Base-by-base conservation (phyloP, 106 monocot genomes). In the Dendrobium officinale region DNA sequence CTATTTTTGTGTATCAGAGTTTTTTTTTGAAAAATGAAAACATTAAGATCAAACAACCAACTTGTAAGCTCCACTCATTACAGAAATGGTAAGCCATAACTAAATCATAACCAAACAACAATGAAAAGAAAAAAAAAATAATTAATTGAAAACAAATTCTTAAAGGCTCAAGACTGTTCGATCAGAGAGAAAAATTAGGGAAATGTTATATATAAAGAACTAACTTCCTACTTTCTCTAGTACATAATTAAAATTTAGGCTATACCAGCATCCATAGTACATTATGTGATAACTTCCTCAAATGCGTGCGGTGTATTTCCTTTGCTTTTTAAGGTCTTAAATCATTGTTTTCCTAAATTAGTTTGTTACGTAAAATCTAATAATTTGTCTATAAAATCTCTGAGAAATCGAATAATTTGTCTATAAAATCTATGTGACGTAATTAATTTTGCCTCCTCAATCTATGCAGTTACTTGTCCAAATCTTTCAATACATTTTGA, bases 11-110 rank as follows among this genome's bases (percentile, higher is more conserved):
- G 64, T 87, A 42, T 91, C 91, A 75, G 67, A 79, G 33, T 33
- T 33, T 83, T 91, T 33, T 92, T 86, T 94, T 97, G 78, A 26
- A 86, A 84, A 31, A 77, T 44, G 10, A 66, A 77, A n/a, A 5
- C 37, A 7, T 9, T 81, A 55, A 77, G 16, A 6, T 45, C 48
- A 80, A 48, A 72, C 26, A 42, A 59, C 27, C 47, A 78, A 78
- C 3, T 22, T 33, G 6, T 18, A 55, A 56, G 18, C 55, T 56
- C 13, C 7, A 56, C 4, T 58, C n/a, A 59, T 77, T 29, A 78
- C 24, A 56, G 24, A 40, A 40, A 26, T 54, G 8, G 29, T 54
- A 77, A 74, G 44, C 49, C 48, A 49, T 58, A 75, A 61, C 6
- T 8, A 73, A 20, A 9, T 29, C 4, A 9, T n/a, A 55, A 74